These are phyloP conservation scores for Nakazawaea laoshanensis DNA, from an alignment of 805 yeast species.

Conservation along the genomic window DNA sequence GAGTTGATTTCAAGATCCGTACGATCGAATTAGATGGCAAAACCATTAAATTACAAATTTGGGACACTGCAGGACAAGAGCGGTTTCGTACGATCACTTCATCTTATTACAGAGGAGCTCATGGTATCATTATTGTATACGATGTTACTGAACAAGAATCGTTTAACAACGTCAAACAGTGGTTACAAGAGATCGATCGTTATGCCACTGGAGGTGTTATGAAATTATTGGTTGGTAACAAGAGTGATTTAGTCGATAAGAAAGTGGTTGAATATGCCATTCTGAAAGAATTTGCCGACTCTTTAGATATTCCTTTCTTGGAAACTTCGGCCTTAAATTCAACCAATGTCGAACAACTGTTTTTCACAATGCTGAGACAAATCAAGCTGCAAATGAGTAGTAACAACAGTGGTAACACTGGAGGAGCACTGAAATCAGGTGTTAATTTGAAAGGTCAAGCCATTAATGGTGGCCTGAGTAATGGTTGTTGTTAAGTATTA, in stretches of 20 bases:
- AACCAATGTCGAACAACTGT: conserved; percentile 96
- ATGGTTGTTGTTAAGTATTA: conserved; percentile 37
- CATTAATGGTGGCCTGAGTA: conserved; percentile 30
- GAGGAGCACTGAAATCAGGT: conserved; percentile 42
- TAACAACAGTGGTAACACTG: conserved; percentile 28
- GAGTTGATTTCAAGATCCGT: conserved; percentile 89
- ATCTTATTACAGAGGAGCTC: conserved; percentile 97
- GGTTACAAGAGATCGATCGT: conserved; percentile 98
- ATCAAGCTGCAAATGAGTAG: conserved; percentile 92
- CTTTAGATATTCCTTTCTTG: conserved; percentile 86
- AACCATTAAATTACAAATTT: conserved; percentile 93
- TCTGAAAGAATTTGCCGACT: conserved; percentile 96
- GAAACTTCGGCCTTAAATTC: conserved; percentile 95
- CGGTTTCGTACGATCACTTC: conserved; percentile 96
- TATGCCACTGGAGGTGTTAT: conserved; percentile 97
- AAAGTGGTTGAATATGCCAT: conserved; percentile 93
- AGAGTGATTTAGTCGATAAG: conserved; percentile 89
- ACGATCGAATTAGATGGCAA: conserved; percentile 93
- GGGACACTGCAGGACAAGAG: conserved; percentile 99
- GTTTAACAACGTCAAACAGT: conserved; percentile 92
- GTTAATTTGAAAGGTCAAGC: conserved; percentile 71
- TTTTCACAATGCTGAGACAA: conserved; percentile 97
- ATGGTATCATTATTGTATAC: conserved; percentile 95
- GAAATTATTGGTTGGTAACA: conserved; percentile 93
- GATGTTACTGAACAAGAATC: conserved; percentile 97